Percentiles rank a stretch among this genome's conserved stretches.
Conservation (phyloP, 164 flowering plant species). For the Vitis riparia region DNA sequence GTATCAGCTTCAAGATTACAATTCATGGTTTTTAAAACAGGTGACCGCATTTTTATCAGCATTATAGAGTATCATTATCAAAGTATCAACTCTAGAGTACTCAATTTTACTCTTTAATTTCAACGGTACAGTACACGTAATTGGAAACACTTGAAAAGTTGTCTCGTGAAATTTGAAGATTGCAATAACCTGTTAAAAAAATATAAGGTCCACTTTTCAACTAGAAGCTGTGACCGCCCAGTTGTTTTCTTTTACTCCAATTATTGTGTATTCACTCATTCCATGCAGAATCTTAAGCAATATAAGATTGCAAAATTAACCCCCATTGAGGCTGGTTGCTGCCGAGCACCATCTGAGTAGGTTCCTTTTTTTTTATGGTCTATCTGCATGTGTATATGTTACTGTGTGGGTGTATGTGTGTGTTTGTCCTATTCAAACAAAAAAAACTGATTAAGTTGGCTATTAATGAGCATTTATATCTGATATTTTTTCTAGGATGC, state of each 20-base stretch:
- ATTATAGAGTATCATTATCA: neutral
- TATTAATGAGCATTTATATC: too few relatives aligned
- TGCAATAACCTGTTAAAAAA: constrained; percentile 66
- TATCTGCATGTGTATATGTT: neutral
- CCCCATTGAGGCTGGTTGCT: constrained; percentile 96
- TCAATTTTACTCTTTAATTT: constrained; percentile 9
- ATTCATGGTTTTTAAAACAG: constrained; percentile 85
- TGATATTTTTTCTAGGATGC: constrained; percentile 5
- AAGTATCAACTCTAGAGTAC: neutral
- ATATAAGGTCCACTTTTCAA: constrained; percentile 57
- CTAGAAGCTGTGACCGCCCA: neutral
- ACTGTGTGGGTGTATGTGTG: too few relatives aligned
- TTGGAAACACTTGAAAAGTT: constrained; percentile 79
- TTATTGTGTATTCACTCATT: constrained; percentile 3
- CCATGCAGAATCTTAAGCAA: constrained; percentile 65
- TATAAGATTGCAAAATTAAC: constrained; percentile 66
- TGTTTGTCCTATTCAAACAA: too few relatives aligned
- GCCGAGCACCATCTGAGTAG: constrained; percentile 93
- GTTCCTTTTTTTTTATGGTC: constrained; percentile 10
- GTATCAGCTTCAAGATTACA: constrained; percentile 85
- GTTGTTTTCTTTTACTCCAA: neutral
- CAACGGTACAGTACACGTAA: constrained; percentile 70
- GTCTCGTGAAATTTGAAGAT: constrained; percentile 88
- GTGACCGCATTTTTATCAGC: constrained; percentile 26
- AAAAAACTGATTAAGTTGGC: too few relatives aligned